Evolutionary conservation across 2,329 filamentous ascomycete genomes (phyloP), one percentile per base, ranked within the genome.

Genomic region (Grosmannia clavigera): DNA sequence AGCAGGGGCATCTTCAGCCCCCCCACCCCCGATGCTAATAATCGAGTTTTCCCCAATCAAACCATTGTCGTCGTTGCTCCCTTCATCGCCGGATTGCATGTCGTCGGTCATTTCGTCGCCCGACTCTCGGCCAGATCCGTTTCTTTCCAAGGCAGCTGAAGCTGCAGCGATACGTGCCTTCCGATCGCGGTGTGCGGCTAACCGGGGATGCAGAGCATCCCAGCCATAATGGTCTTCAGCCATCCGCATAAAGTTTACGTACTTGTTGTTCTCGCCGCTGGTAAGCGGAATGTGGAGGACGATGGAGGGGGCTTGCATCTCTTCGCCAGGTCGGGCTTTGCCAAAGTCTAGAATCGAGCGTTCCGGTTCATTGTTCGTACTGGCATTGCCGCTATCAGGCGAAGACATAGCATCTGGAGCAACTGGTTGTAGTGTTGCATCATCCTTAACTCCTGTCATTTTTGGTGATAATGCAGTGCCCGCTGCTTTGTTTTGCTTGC

Each of bases 151-250:
- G 0, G 88, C 90, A 1, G 90, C 90, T n/a, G 89, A 87, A 0
- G 90, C 91, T 5, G 90, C 91, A 5, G 90, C 91, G 58, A 96
- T 92, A 60, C 91, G 87, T 22, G 90, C 87, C 66, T 95, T 86
- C 60, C 90, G 87, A 67, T 95, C 90, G 64, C 89, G 86, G 64
- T 94, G 90, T 38, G 92, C 92, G 2, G 94, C 94, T 35, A 95
- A 80, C 9, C 92, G 87, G 35, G 94, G 94, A 70, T 97, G 92
- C 43, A 97, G 79, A 0, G 92, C 94, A 63, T 95, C 91, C 79
- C 92, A 96, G 29, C 94, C 94, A 70, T 96, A 97, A 63, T 87
- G 88, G 64, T 95, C 91, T 72, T 96, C 90, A 12, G 95, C 94
- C 73, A 97, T 80, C 53, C 90, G 89, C 68, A 92, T 92, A 65